phyloP scores from a whole-genome alignment of 805 yeast species.

The Nakazawaea wyomingensis region DNA sequence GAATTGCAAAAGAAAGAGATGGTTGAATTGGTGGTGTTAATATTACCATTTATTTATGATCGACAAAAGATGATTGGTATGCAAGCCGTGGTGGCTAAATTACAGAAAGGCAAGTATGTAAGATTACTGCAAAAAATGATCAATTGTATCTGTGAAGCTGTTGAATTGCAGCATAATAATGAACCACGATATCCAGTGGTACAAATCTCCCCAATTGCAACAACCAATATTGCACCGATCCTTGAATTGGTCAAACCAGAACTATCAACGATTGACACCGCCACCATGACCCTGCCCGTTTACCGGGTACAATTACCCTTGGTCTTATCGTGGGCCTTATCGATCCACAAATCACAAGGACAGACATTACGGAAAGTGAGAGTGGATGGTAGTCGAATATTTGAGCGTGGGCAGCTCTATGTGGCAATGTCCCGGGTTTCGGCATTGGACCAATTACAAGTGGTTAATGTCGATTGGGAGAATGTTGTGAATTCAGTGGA shows the following conservation, averaged over 20 bases:
- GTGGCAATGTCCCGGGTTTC: slow-evolving; percentile 75
- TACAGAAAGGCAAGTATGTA: too few species aligned
- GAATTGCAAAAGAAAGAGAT: slow-evolving; percentile 6
- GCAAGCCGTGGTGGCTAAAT: too few species aligned
- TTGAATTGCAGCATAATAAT: background rate
- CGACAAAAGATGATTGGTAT: too few species aligned
- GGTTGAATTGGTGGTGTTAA: background rate
- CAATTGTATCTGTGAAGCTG: background rate
- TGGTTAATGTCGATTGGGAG: slow-evolving; percentile 20
- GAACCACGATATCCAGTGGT: slow-evolving; percentile 36
- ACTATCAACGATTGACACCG: slow-evolving; percentile 28
- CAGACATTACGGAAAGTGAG: slow-evolving; percentile 69
- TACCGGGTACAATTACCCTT: slow-evolving; percentile 62
- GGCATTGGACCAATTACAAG: slow-evolving; percentile 57
- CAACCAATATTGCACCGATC: background rate
- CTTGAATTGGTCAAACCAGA: slow-evolving; percentile 24
- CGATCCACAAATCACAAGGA: slow-evolving; percentile 83
- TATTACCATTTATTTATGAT: too few species aligned
- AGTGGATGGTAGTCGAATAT: slow-evolving; percentile 59
- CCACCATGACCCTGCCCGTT: slow-evolving; percentile 17
- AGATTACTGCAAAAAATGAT: too few species aligned
- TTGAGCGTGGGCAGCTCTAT: slow-evolving; percentile 67
- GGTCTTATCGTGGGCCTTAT: slow-evolving; percentile 74
- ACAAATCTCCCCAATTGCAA: slow-evolving; percentile 30
- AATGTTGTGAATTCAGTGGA: background rate